Base-by-base conservation (phyloP, 192 early-diverging fungal species). In the Borealophlyctis nickersoniae region DNA sequence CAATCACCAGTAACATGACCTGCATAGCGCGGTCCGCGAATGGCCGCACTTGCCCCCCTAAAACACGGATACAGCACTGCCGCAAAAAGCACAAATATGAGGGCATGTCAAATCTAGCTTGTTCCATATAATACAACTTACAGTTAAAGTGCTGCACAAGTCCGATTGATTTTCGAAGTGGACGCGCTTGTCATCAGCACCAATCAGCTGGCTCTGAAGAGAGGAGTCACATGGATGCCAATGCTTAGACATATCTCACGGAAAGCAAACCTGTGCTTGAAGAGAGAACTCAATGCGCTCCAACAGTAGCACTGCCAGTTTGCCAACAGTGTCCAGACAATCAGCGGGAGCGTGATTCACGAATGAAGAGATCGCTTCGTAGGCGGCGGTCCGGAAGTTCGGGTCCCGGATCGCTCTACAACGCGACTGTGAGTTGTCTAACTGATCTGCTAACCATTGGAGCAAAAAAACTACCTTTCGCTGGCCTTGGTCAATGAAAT, bases 1-100 rank as follows among this genome's bases (percentile, higher is more conserved):
- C 69, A 65, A 98, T 83, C 51, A 99, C 74, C 65, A 83, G 78
- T 56, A 99, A 79, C 27, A 96, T 75, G 30, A 79, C 82, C 7
- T 87, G 84, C 97, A 99, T 99, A 52, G 94, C 88, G 45, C 85
- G 80, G 72, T 99, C 95, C 14, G 95, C 84, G 49, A 90, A 77
- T 29, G 85, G 81, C 0, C 81, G 68, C 36, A 96, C 86, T 27
- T 88, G 86, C 27, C 73, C 74, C n/a, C 85, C 83, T 22, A 94
- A 72, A 48, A 89, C 86, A 56, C 93, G 90, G 53, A 96, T 82
- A 56, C 39, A 45, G 39, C 9, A n/a, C n/a, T n/a, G n/a, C n/a
- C n/a, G n/a, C n/a, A n/a, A n/a, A 90, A 80, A 68, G 84, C 91
- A 77, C 82, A 67, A 19, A 51, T 34, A 39, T 19, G 34, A 26